Base-by-base conservation (phyloP, 2,329 filamentous ascomycete species). In the Fusarium acutatum region DNA sequence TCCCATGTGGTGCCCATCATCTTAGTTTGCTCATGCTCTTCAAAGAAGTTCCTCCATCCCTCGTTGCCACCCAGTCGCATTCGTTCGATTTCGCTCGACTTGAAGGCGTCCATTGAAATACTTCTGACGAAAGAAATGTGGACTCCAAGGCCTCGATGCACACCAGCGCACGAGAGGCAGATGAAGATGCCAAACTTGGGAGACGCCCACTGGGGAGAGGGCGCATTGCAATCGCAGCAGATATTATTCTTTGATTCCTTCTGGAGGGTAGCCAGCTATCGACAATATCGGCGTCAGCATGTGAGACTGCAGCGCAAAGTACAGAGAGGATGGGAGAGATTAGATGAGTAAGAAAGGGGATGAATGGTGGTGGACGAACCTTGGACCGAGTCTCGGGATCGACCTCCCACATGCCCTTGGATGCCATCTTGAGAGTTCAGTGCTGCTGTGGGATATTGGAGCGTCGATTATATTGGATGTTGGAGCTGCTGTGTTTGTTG, bases 171-270 rank as follows among this genome's bases (percentile, higher is more conserved):
- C 73, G 93, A 94, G 59, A 99, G 91, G 84, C 96, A 99, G 88
- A 99, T 98, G 86, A 99, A 99, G 83, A 97, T 94, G 80, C 96
- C 96, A 81, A 99, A 97, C 84, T 99, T 99, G 74, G 96, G 96
- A 41, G 95, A 88, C 77, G 96, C 96, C 96, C 96, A 99, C 92
- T 99, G 96, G 72, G 96, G 96, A 78, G 94, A 97, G 28, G 96
- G 96, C 49, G 96, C 96, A 81, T 92, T 92, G 87, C 96, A 99
- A 85, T 99, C 96, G 86, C 95, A 96, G 86, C 96, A 99, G 78
- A 90, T 85, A 81, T 93, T 94, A 84, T 99, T 99, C 77, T 92
- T 91, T 77, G 94, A 92, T 77, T 92, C 92, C 83, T 97, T 97
- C 83, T 97, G 95, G 77, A 98, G 94, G 71, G 94, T 91, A 74